These are phyloP conservation scores for Populus pruinosa DNA, from an alignment of 345 rosid species.

Conservation along the genomic window DNA sequence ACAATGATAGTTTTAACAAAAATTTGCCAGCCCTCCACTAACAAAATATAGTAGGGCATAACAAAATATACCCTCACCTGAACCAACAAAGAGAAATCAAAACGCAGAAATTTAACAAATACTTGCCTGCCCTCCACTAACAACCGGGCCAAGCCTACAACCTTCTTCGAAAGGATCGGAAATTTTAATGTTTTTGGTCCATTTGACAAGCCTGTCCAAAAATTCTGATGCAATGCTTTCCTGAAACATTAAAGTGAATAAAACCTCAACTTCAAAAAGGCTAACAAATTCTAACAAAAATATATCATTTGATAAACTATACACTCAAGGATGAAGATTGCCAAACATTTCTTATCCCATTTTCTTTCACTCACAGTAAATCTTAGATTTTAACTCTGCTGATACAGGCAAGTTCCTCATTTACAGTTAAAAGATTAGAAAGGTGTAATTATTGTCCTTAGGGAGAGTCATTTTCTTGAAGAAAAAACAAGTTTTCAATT, in stretches of 20 bases:
- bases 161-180: slow-evolving; percentile 94
- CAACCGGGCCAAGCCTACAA: slow-evolving; percentile 91
- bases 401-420: background rate
- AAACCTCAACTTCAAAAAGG: background rate
- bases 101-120: background rate
- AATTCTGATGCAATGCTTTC: slow-evolving; percentile 72
- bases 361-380: background rate
- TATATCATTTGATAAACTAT: background rate
- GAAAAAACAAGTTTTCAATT: background rate
- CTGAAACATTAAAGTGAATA: slow-evolving; percentile 36
- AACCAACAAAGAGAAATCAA: background rate
- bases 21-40: background rate
- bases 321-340: background rate
- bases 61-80: background rate
- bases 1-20: background rate
- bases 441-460: background rate
- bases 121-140: slow-evolving; percentile 77
- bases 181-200: slow-evolving; percentile 77
- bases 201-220: slow-evolving; percentile 64
- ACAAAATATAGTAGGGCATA: background rate
- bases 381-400: background rate
- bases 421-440: background rate
- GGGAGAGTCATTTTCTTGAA: background rate
- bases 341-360: background rate
- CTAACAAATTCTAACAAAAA: background rate